Conservation (phyloP, 768 basidiomycete genomes). For the Psilocybe tampanensis region DNA sequence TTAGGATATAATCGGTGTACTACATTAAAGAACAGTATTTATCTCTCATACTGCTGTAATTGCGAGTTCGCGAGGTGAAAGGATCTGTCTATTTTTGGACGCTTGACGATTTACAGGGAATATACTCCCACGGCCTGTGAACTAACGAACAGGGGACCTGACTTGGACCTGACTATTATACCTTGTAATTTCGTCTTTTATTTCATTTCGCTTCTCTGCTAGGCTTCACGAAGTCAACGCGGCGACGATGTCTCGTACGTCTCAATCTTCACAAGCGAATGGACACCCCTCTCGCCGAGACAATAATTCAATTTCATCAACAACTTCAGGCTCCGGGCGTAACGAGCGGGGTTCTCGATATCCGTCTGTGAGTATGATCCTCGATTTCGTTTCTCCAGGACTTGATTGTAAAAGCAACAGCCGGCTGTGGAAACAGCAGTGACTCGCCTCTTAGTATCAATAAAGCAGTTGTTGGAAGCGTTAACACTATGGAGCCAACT, state of each 20-base stretch:
- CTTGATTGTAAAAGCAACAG: constrained; percentile 33
- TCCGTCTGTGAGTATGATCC: constrained; percentile 33
- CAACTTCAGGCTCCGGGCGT: constrained; percentile 42
- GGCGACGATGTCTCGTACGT: constrained; percentile 30
- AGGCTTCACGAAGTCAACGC: constrained; percentile 2
- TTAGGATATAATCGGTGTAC: constrained; percentile 9
- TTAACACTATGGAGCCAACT: constrained; percentile 83
- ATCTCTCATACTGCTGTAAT: not conserved
- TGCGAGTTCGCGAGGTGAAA: too few species aligned
- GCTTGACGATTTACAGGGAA: not conserved
- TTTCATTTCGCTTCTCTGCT: constrained; percentile 1
- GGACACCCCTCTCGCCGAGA: constrained; percentile 55
- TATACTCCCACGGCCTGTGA: constrained; percentile 6
- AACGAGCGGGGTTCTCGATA: constrained; percentile 45
- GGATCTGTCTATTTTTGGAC: not conserved
- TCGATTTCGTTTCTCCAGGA: not conserved
- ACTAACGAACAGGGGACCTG: constrained; percentile 11
- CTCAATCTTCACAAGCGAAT: constrained; percentile 26
- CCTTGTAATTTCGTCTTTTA: constrained; percentile 6
- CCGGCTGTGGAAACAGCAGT: constrained; percentile 90
- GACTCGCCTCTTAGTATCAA: constrained; percentile 89
- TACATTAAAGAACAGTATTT: not conserved
- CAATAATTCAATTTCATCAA: constrained; percentile 53
- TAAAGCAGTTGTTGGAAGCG: constrained; percentile 91
- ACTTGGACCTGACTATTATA: not conserved